These are phyloP conservation scores for Ceratocystis harringtonii DNA, from an alignment of 2,329 filamentous ascomycete genomes.

Conservation along the genomic window DNA sequence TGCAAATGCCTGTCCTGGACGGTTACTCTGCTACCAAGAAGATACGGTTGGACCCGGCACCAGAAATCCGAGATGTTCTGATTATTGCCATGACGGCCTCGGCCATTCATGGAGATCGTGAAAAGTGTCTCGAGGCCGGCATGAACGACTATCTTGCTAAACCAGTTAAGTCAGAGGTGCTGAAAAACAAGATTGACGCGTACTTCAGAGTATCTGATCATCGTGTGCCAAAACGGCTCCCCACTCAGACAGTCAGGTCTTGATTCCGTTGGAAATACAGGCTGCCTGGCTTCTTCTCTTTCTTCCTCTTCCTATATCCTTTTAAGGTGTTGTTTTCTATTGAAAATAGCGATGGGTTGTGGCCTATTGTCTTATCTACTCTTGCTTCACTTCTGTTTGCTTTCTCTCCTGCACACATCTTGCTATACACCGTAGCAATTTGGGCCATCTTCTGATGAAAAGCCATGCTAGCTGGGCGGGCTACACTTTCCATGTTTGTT, in stretches of 20 bases:
- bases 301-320: background rate
- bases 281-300: background rate
- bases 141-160: slow-evolving; percentile 98
- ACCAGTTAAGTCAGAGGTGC: slow-evolving; percentile 73
- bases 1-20: slow-evolving; percentile 88
- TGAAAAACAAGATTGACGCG: slow-evolving; percentile 64
- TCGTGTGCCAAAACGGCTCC: slow-evolving; percentile 17
- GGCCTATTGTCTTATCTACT: background rate
- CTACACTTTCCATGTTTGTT: too few species aligned
- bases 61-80: slow-evolving; percentile 65
- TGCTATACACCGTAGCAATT: too few species aligned
- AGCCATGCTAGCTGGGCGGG: too few species aligned
- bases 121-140: slow-evolving; percentile 87
- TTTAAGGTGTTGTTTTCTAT: background rate
- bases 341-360: background rate
- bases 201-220: slow-evolving; percentile 33
- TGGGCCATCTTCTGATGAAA: too few species aligned
- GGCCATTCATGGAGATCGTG: slow-evolving; percentile 83
- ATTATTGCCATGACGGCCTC: slow-evolving; percentile 96
- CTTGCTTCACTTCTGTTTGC: background rate
- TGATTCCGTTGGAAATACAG: background rate
- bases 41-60: slow-evolving; percentile 60
- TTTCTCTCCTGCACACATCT: background rate
- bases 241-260: slow-evolving; percentile 17
- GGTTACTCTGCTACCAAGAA: slow-evolving; percentile 82